phyloP scores from a whole-genome alignment of 2,329 filamentous ascomycete species.

The Cephalotrichum gorgonifer region DNA sequence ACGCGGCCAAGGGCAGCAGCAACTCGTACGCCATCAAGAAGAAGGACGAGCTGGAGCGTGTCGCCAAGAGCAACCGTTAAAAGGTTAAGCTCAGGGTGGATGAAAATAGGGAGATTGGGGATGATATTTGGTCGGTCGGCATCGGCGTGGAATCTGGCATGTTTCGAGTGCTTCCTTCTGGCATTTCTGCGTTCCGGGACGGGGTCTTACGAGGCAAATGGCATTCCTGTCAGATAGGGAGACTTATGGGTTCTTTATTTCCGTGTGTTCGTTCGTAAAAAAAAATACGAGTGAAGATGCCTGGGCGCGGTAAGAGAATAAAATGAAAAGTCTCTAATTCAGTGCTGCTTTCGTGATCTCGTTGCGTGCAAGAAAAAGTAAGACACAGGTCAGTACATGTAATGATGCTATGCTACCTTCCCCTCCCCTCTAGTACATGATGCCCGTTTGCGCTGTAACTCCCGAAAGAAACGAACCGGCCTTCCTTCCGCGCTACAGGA shows the following conservation, averaged over 20 bases:
- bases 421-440: background rate
- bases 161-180: slow-evolving; percentile 5
- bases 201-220: slow-evolving; percentile 7
- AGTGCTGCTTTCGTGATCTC: background rate
- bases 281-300: slow-evolving; percentile 1
- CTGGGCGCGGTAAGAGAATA: slow-evolving; percentile 3
- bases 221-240: slow-evolving; percentile 7
- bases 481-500: background rate
- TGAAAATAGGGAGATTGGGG: background rate
- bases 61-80: slow-evolving; percentile 99
- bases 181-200: slow-evolving; percentile 6
- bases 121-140: slow-evolving; percentile 1
- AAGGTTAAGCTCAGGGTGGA: slow-evolving; percentile 30
- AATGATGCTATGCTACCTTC: background rate
- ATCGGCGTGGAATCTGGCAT: slow-evolving; percentile 6
- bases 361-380: background rate
- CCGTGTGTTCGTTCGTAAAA: background rate
- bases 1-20: slow-evolving; percentile 99
- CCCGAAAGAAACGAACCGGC: background rate
- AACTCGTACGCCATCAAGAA: slow-evolving; percentile 99
- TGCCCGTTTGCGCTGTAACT: background rate
- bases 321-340: slow-evolving; percentile 5
- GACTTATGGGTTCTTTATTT: slow-evolving; percentile 4
- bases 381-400: too few relatives aligned
- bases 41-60: slow-evolving; percentile 99